Percentiles rank a stretch among this genome's conserved stretches.
phyloP scores from a whole-genome alignment of 1,284 basidiomycete species.

The Coniophora puteana region DNA sequence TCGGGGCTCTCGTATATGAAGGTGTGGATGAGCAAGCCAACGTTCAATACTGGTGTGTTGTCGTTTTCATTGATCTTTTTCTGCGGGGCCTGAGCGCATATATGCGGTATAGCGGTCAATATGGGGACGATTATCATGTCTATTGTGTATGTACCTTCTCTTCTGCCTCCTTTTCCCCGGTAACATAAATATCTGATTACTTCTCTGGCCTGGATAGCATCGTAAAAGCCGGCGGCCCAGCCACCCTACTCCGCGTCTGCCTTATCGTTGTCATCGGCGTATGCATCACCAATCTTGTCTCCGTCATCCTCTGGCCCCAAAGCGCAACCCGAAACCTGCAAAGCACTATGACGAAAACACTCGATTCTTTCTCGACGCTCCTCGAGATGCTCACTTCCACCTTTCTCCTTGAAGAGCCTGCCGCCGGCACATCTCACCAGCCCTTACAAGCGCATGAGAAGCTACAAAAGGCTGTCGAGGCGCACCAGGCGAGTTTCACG shows the following conservation, averaged over 20 bases:
- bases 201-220: constrained; percentile 44
- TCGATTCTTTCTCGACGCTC: constrained; percentile 85
- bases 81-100: neutral
- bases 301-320: constrained; percentile 79
- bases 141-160: constrained; percentile 66
- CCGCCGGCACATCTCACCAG: constrained; percentile 46
- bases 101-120: constrained; percentile 62
- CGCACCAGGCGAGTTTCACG: constrained; percentile 85
- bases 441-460: no score
- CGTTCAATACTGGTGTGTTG: constrained; percentile 87
- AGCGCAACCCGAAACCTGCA: constrained; percentile 85
- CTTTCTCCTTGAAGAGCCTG: constrained; percentile 79
- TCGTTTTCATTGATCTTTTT: neutral
- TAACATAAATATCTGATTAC: neutral
- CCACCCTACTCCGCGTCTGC: constrained; percentile 70
- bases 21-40: constrained; percentile 85
- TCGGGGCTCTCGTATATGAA: constrained; percentile 84
- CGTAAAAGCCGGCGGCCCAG: constrained; percentile 85
- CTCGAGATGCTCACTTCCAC: constrained; percentile 77
- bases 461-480: constrained; percentile 71
- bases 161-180: neutral
- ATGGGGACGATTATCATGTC: constrained; percentile 89
- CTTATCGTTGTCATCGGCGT: constrained; percentile 80
- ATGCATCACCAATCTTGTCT: constrained; percentile 78
- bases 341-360: constrained; percentile 77